These are phyloP conservation scores for Apiospora sp. DNA, from an alignment of 2,329 filamentous ascomycete species.

Conservation along the genomic window DNA sequence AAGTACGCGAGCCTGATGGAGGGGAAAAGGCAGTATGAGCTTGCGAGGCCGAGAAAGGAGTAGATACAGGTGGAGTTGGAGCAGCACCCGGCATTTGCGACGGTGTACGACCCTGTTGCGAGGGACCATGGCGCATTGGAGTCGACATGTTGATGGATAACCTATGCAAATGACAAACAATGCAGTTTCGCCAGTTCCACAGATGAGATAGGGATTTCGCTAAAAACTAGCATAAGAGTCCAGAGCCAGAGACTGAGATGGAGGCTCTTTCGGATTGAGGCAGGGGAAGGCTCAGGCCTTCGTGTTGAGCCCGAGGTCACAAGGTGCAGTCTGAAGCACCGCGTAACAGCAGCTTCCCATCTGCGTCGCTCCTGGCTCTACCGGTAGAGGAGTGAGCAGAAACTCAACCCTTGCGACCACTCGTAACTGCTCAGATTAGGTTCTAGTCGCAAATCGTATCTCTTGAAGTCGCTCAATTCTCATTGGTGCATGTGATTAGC, in stretches of 20 bases:
- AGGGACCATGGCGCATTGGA: slow-evolving; percentile 49
- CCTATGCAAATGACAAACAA: background rate
- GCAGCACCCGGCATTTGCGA: slow-evolving; percentile 57
- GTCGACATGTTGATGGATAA: slow-evolving; percentile 41
- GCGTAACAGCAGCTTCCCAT: slow-evolving; percentile 5
- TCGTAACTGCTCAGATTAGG: background rate
- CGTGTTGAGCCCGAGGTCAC: background rate
- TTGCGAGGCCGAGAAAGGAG: slow-evolving; percentile 66
- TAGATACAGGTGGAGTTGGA: slow-evolving; percentile 72
- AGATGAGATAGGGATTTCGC: background rate
- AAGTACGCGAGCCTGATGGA: slow-evolving; percentile 60
- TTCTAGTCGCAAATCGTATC: background rate
- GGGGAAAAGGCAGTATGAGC: slow-evolving; percentile 68
- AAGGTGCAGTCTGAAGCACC: slow-evolving; percentile 14
- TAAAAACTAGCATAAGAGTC: background rate
- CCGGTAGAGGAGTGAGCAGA: background rate
- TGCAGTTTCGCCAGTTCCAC: background rate
- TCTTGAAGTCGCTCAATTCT: background rate
- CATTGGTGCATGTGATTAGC: slow-evolving; percentile 15
- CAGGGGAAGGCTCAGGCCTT: background rate
- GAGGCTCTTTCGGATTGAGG: background rate
- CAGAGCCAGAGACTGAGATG: background rate
- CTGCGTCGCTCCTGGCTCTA: background rate
- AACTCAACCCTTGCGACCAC: background rate
- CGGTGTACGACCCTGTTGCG: slow-evolving; percentile 59